A percentile compares a stretch with the other conserved stretches of the same genome.
Evolutionary conservation across 192 early-diverging fungal species (phyloP).

Genomic region (Spizellomyces punctatus): DNA sequence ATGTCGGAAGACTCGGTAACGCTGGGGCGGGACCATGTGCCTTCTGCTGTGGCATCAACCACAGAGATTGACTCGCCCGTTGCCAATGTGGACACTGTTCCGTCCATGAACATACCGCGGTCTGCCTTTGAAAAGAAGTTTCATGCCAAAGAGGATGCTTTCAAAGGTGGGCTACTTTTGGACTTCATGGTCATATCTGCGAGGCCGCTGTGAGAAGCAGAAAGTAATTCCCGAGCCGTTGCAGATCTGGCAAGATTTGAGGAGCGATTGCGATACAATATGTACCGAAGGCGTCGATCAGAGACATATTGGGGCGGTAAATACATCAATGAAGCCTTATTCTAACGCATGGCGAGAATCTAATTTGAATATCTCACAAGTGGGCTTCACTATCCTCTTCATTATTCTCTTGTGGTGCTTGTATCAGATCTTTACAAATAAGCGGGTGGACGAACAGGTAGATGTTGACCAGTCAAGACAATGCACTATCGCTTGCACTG

Average conservation of each 20-base stretch:
- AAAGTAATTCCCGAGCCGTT: not conserved
- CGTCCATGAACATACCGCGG: constrained; percentile 24
- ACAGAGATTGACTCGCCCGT: constrained; percentile 21
- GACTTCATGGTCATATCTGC: not conserved
- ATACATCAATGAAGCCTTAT: not conserved
- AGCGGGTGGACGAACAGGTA: too few species aligned
- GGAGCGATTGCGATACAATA: constrained; percentile 11
- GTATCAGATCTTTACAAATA: too few species aligned
- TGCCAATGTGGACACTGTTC: constrained; percentile 32
- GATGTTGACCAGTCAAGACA: too few species aligned
- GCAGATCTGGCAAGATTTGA: constrained; percentile 32
- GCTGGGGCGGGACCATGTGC: not conserved
- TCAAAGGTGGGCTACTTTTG: constrained; percentile 10
- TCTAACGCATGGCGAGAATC: too few species aligned
- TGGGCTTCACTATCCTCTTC: too few species aligned
- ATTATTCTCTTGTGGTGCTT: too few species aligned
- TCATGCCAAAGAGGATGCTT: constrained; percentile 29
- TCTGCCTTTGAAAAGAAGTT: constrained; percentile 22
- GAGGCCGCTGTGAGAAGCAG: not conserved
- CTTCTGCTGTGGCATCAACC: not conserved
- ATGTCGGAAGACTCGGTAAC: too few species aligned
- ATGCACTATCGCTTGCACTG: too few species aligned
- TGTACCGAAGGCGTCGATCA: not conserved
- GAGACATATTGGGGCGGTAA: constrained; percentile 29
- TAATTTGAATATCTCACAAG: too few species aligned